Evolutionary conservation across 352 stramenopile genomes (phyloP), one percentile per base, ranked within the genome.

Genomic region (Aphanomyces astaci): DNA sequence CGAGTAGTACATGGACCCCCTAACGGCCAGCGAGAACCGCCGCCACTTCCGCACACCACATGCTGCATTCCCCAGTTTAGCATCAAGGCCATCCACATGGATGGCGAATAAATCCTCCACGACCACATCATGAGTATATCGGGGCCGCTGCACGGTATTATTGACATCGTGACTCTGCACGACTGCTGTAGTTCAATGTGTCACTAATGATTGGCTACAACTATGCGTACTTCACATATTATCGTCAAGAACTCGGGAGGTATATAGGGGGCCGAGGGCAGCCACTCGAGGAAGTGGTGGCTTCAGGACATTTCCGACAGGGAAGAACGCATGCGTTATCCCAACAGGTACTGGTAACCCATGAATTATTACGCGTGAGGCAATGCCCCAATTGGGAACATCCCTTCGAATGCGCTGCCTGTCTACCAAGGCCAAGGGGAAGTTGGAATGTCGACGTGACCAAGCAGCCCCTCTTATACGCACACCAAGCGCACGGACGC

Each of bases 151-250:
- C n/a, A n/a, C n/a, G n/a, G n/a, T n/a, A n/a, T n/a, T n/a, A n/a
- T n/a, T n/a, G n/a, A n/a, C n/a, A n/a, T n/a, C n/a, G n/a, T n/a
- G n/a, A n/a, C n/a, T n/a, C n/a, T n/a, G n/a, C n/a, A n/a, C n/a
- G n/a, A n/a, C n/a, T n/a, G n/a, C n/a, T n/a, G n/a, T n/a, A n/a
- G n/a, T n/a, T n/a, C n/a, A n/a, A n/a, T n/a, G n/a, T n/a, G n/a
- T n/a, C n/a, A 81, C 79, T 92, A n/a, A 76, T 92, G 28, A 80
- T 92, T 9, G 82, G 82, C 27, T 92, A 89, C 64, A 90, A 89
- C 39, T 79, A 90, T 52, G 83, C 80, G 10, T 92, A 86, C 74
- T 56, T 82, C 46, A 92, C 80, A 1, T 81, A 80, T 92, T 32
- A 89, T 90, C 33, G 76, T 92, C 13, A 92, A 90, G 63, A 90